These are phyloP conservation scores for Dendryphion nanum DNA, from an alignment of 2,329 filamentous ascomycete species.

Conservation along the genomic window DNA sequence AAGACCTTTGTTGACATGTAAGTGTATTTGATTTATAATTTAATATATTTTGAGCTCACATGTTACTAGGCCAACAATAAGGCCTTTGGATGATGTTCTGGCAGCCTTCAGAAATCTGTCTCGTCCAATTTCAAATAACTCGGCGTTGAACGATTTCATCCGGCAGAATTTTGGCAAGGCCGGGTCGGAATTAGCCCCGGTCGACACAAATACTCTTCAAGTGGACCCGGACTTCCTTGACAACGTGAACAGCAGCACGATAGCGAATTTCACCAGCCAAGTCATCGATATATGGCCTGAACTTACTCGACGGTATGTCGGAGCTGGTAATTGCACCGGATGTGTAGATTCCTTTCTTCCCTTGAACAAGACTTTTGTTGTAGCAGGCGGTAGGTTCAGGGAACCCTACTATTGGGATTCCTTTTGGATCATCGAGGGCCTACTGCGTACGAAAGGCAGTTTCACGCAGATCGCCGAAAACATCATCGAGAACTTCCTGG, in stretches of 20 bases:
- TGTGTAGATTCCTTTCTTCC: constrained; percentile 67
- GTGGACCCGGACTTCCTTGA: constrained; percentile 59
- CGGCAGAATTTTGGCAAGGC: constrained; percentile 62
- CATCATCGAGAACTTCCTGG: constrained; percentile 69
- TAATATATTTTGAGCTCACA: not conserved
- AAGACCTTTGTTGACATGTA: constrained; percentile 66
- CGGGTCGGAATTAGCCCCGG: constrained; percentile 60
- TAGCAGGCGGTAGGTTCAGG: constrained; percentile 68
- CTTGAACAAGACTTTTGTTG: constrained; percentile 66
- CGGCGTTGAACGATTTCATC: constrained; percentile 62
- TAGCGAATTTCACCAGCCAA: constrained; percentile 60
- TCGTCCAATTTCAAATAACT: constrained; percentile 63
- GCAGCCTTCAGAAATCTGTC: constrained; percentile 59
- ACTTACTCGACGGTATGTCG: constrained; percentile 60
- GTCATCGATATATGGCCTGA: constrained; percentile 71
- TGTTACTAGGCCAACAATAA: constrained; percentile 56
- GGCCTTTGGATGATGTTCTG: constrained; percentile 59
- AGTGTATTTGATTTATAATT: constrained; percentile 1
- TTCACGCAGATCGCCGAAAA: constrained; percentile 64
- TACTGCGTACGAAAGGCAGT: constrained; percentile 62
- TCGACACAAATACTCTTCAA: constrained; percentile 51
- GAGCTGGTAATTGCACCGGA: constrained; percentile 48
- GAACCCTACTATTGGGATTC: constrained; percentile 73
- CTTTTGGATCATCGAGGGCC: constrained; percentile 66
- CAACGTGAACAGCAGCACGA: constrained; percentile 56